A percentile compares a stretch with the other conserved stretches of the same genome.
Conservation (phyloP, 2,329 filamentous ascomycete species). For the Aspergillus terreus region DNA sequence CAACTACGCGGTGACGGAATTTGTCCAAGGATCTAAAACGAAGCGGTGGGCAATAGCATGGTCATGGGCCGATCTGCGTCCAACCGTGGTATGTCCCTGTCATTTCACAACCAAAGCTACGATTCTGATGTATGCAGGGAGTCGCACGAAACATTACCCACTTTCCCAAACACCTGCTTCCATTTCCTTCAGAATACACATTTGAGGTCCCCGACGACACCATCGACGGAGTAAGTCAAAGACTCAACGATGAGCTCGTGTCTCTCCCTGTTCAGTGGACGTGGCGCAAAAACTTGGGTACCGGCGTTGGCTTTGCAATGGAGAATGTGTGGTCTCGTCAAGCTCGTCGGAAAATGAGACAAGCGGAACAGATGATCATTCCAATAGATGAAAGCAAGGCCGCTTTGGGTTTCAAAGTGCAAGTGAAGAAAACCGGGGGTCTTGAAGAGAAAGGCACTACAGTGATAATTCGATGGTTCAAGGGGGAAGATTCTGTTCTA, state of each 20-base stretch:
- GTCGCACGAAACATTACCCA: conserved; percentile 39
- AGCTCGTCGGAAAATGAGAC: conserved; percentile 58
- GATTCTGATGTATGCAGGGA: conserved; percentile 16
- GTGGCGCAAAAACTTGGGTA: conserved; percentile 54
- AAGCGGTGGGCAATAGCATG: conserved; percentile 84
- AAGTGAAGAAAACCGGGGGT: conserved; percentile 36
- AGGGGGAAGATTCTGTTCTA: conserved; percentile 67
- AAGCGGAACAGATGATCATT: conserved; percentile 17
- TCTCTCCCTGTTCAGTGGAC: conserved; percentile 61
- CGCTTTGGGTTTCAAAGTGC: conserved; percentile 57
- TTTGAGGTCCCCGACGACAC: conserved; percentile 35
- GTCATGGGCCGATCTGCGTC: conserved; percentile 71
- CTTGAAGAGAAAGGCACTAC: conserved; percentile 40
- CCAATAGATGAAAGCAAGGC: conserved; percentile 36
- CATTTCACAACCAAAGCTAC: background rate
- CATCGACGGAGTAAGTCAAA: conserved; percentile 31
- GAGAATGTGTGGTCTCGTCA: conserved; percentile 76
- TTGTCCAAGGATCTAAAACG: conserved; percentile 75
- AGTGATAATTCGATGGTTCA: conserved; percentile 65
- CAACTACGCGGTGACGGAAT: conserved; percentile 80
- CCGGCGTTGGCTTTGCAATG: conserved; percentile 59
- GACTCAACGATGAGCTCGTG: conserved; percentile 48
- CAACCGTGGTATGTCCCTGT: conserved; percentile 47
- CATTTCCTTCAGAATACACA: conserved; percentile 49
- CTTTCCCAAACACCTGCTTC: conserved; percentile 50